These are phyloP conservation scores for Actinomortierella wolfii DNA, from an alignment of 371 early-diverging fungal genomes.

Conservation along the genomic window DNA sequence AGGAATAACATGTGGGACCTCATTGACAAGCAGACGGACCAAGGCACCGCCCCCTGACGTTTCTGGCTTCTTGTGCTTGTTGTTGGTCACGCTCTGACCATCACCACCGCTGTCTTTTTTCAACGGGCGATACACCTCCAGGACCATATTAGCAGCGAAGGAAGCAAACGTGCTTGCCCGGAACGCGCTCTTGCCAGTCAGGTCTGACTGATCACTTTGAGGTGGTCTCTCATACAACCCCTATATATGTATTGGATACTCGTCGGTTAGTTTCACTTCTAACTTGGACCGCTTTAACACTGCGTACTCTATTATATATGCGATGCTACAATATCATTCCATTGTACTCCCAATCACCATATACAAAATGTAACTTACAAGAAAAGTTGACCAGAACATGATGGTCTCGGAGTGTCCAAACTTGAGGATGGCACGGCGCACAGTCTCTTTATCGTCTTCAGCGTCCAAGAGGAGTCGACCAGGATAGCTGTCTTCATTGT, in stretches of 20 bases:
- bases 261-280: too few species aligned
- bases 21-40: slow-evolving; percentile 30
- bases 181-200: slow-evolving; percentile 14
- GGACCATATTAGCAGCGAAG: slow-evolving; percentile 29
- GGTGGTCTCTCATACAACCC: slow-evolving; percentile 45
- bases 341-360: too few species aligned
- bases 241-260: too few species aligned
- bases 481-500: too few species aligned
- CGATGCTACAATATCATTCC: too few species aligned
- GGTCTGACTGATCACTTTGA: slow-evolving; percentile 16
- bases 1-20: slow-evolving; percentile 22
- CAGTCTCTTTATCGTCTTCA: too few species aligned
- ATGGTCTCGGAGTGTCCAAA: slow-evolving; percentile 43
- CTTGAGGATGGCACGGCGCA: slow-evolving; percentile 13
- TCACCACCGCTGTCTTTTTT: not conserved
- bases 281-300: too few species aligned
- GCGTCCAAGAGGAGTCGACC: too few species aligned
- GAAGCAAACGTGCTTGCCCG: slow-evolving; percentile 14
- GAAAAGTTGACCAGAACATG: slow-evolving; percentile 29
- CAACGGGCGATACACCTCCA: slow-evolving; percentile 14
- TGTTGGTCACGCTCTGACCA: not conserved
- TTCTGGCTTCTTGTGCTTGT: not conserved
- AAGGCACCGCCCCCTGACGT: slow-evolving; percentile 7
- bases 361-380: slow-evolving; percentile 17
- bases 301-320: too few species aligned